A percentile compares a stretch with the other conserved stretches of the same genome.
Conservation (phyloP, 1,284 basidiomycete species). For the Rhodotorula sp. region DNA sequence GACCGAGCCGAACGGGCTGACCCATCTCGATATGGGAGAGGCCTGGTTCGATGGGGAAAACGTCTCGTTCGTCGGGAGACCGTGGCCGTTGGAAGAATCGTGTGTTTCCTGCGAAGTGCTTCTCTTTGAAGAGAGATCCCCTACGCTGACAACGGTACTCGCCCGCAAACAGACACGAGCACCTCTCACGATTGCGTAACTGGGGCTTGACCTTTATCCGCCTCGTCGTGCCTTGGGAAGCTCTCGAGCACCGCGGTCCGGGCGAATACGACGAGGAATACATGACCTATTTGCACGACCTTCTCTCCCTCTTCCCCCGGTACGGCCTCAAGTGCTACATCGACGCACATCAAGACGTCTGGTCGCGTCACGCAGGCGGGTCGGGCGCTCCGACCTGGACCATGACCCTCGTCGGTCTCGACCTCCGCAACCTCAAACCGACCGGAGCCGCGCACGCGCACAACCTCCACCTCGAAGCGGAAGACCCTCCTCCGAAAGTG, state of each 20-base stretch:
- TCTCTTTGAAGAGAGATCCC: too few species aligned
- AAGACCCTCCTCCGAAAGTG: conserved; percentile 44
- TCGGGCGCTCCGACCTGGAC: conserved; percentile 48
- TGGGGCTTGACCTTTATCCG: conserved; percentile 52
- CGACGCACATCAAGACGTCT: conserved; percentile 63
- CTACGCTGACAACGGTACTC: background rate
- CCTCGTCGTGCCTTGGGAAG: conserved; percentile 94
- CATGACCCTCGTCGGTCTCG: conserved; percentile 34
- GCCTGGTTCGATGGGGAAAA: conserved; percentile 47
- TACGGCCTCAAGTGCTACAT: conserved; percentile 83
- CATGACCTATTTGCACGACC: conserved; percentile 69
- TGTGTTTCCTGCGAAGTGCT: background rate
- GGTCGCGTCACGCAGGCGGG: conserved; percentile 91
- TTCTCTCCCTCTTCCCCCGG: conserved; percentile 73
- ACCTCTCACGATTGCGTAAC: conserved; percentile 43
- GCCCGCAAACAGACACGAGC: conserved; percentile 20
- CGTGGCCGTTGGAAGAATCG: conserved; percentile 49
- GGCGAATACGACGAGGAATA: conserved; percentile 82
- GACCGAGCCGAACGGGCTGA: conserved; percentile 38
- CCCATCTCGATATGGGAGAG: conserved; percentile 32
- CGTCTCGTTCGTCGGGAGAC: conserved; percentile 50
- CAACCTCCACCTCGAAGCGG: conserved; percentile 64
- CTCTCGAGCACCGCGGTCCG: conserved; percentile 83
- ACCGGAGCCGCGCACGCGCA: conserved; percentile 71
- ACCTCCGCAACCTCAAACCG: conserved; percentile 62